These are phyloP conservation scores for Pontederia crassipes DNA, from an alignment of 176 grass and related monocot species.

Conservation along the genomic window DNA sequence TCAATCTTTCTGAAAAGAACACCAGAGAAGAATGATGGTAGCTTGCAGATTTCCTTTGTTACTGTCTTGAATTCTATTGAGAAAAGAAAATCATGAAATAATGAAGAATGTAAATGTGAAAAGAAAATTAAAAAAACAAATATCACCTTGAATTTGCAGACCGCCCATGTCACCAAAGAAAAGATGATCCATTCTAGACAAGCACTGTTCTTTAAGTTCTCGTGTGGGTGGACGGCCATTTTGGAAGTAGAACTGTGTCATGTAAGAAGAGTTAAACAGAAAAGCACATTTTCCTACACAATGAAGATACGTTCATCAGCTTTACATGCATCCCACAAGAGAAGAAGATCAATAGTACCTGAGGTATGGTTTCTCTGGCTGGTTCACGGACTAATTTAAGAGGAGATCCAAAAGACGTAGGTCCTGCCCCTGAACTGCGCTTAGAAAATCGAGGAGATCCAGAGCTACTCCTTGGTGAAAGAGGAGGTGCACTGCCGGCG, in stretches of 20 bases:
- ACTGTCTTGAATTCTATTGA: constrained; percentile 69
- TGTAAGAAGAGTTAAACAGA: background rate
- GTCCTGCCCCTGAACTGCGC: constrained; percentile 31
- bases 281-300: background rate
- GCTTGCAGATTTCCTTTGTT: constrained; percentile 96
- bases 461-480: constrained; percentile 59
- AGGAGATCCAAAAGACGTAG: constrained; percentile 39
- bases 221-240: constrained; percentile 67
- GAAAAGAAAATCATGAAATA: constrained; percentile 21
- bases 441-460: constrained; percentile 50
- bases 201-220: constrained; percentile 87
- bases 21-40: constrained; percentile 74
- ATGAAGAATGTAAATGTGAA: constrained; percentile 11
- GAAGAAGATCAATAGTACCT: constrained; percentile 31
- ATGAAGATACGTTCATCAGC: background rate
- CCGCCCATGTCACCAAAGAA: constrained; percentile 87
- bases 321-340: background rate
- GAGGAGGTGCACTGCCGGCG: constrained; percentile 60
- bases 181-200: constrained; percentile 85
- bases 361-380: constrained; percentile 71
- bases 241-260: constrained; percentile 86
- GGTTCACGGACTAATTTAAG: constrained; percentile 41
- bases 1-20: constrained; percentile 78
- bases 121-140: no score
- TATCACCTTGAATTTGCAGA: constrained; percentile 71